Evolutionary conservation across 1,284 basidiomycete genomes (phyloP), one percentile per base, ranked within the genome.

Genomic region (Afroboletus lepidellus): DNA sequence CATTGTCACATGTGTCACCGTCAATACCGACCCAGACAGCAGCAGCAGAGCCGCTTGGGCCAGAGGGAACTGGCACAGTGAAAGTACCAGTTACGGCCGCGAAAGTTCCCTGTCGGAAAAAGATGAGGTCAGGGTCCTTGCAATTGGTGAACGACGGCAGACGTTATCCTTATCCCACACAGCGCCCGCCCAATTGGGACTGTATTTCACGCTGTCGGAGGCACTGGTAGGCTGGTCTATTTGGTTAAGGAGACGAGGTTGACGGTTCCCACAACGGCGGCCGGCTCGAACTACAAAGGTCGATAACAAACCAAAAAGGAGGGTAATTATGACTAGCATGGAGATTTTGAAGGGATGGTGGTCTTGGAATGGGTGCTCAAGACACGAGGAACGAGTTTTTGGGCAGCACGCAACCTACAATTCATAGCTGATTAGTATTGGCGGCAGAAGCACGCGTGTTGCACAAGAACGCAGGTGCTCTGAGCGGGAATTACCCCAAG

Each of bases 81-180:
- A 57, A 46, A 3, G 42, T 59, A 20, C 57, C 57, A 6, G 32
- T 20, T 3, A 59, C 16, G 2, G 20, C 18, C 18, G 1, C 24
- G 23, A 57, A 52, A 4, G 43, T 39, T 13, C 34, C 43, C 57
- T 59, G 30, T 38, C 11, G 13, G 30, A 34, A 38, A 5, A 18
- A 42, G 16, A 8, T 5, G 11, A 39, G 39, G 21, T 38, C 27
- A 24, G 4, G 30, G n/a, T 30, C 18, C 23, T 5, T 9, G 8
- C 27, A 25, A 7, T 24, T 21, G 20, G 23, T 23, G 5, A n/a
- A 18, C 1, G 11, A 56, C n/a, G n/a, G n/a, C 54, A 2, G 3
- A 55, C 53, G n/a, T 23, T 5, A 8, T 7, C 8, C 16, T n/a
- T 8, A 3, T 18, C 9, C 41, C 13, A 30, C n/a, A 23, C 3